A percentile compares a stretch with the other conserved stretches of the same genome.
Conservation (phyloP, 495 filamentous ascomycete species). For the Penicillium cinerascens region DNA sequence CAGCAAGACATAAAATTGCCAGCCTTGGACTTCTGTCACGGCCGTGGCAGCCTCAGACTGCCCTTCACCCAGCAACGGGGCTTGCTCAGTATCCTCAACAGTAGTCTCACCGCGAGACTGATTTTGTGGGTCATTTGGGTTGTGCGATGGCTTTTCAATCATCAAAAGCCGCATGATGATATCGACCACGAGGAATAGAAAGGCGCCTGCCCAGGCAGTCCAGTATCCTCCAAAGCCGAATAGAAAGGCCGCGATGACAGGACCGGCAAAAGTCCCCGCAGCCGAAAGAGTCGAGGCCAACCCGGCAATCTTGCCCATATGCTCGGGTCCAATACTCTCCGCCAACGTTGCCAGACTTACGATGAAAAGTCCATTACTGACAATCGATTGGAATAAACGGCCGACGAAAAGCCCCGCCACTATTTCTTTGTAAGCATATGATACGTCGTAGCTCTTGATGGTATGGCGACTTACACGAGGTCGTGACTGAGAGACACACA, state of each 20-base stretch:
- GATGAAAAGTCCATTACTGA: conserved; percentile 26
- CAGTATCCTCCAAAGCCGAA: conserved; percentile 30
- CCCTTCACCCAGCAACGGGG: background rate
- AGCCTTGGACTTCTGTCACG: conserved; percentile 1
- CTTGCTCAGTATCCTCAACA: background rate
- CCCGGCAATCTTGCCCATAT: conserved; percentile 28
- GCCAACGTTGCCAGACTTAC: conserved; percentile 28
- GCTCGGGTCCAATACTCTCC: conserved; percentile 23
- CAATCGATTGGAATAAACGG: conserved; percentile 28
- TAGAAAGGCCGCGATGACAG: conserved; percentile 21
- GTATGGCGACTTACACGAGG: conserved; percentile 6
- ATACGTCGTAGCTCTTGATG: background rate
- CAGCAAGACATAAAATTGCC: conserved; percentile 22
- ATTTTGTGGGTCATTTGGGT: background rate
- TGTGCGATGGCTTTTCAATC: conserved; percentile 19
- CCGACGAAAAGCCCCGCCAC: conserved; percentile 25
- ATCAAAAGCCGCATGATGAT: conserved; percentile 31
- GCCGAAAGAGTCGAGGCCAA: conserved; percentile 12
- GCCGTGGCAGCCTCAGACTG: background rate
- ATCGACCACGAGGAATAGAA: conserved; percentile 22
- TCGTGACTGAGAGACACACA: conserved; percentile 14
- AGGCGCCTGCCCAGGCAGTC: conserved; percentile 24
- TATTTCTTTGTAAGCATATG: background rate
- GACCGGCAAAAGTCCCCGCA: conserved; percentile 22
- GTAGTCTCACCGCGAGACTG: background rate